Evolutionary conservation across 1,284 basidiomycete genomes (phyloP), one percentile per base, ranked within the genome.

Genomic region (Trametes versicolor): DNA sequence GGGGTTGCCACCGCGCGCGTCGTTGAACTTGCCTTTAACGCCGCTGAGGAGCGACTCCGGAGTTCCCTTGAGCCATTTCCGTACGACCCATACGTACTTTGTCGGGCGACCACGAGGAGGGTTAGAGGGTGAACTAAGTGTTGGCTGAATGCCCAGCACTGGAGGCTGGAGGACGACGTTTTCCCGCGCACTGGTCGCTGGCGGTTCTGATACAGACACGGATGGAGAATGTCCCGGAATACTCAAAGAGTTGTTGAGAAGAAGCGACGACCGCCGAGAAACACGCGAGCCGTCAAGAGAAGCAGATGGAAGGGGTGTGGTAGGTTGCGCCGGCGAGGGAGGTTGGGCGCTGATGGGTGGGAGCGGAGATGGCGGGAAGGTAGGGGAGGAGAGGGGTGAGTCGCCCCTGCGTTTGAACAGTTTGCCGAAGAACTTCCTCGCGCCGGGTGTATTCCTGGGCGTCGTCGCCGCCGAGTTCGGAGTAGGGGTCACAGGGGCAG

Each of bases 71-170:
- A 92, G 80, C 94, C 95, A 97, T 65, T 82, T 84, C 60, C 89
- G 82, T 21, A 96, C 88, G 5, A 92, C 84, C 94, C 95, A 97
- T 4, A 93, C 87, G 72, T 97, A 96, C 71, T 87, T 85, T 78
- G 80, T 76, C 70, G 90, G 80, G 17, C 88, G 81, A 2, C 80
- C 81, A 5, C 70, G 75, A 32, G 82, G 81, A 17, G 83, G 81
- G 60, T 74, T 73, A 9, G 73, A 71, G 5, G 80, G 73, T 17
- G 84, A 79, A 60, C 78, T 80, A 19, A 85, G 79, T 0, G 82
- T 80, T 0, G 91, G 83, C 68, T 91, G 85, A 57, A 91, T 85
- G 15, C 91, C 90, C 4, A 93, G 82, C 5, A 91, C 79, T 0
- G 88, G 81, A 0, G 87, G 85, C 48, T 88, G 84, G 25, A 88